phyloP scores from a whole-genome alignment of 1,139 yeast genomes.

The Tardiomyces blankii region DNA sequence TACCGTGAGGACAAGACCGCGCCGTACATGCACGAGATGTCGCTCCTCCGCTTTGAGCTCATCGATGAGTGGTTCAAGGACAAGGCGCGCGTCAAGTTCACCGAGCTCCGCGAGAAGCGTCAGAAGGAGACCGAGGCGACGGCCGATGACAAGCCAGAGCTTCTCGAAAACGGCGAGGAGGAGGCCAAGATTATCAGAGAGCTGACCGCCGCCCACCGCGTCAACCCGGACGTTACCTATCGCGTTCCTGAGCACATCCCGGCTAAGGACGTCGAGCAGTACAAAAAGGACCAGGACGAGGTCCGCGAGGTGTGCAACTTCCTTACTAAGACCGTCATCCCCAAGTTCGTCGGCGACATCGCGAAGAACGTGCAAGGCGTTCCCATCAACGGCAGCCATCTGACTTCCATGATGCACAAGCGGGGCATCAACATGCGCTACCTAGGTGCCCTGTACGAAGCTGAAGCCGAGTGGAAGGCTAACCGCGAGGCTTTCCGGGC shows the following conservation, averaged over 20 bases:
- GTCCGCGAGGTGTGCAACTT: slow-evolving; percentile 62
- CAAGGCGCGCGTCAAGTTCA: slow-evolving; percentile 44
- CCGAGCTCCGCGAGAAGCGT: slow-evolving; percentile 23
- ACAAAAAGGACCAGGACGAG: slow-evolving; percentile 42
- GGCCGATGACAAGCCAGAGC: slow-evolving; percentile 20
- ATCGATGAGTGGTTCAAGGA: slow-evolving; percentile 83
- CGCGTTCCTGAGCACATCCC: slow-evolving; percentile 29
- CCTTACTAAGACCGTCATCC: slow-evolving; percentile 47
- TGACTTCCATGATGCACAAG: slow-evolving; percentile 58
- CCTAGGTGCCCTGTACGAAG: slow-evolving; percentile 39
- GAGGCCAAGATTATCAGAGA: slow-evolving; percentile 34
- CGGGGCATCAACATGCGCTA: slow-evolving; percentile 86
- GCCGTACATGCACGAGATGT: slow-evolving; percentile 70
- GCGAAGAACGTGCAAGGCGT: slow-evolving; percentile 40
- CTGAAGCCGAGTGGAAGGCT: slow-evolving; percentile 2
- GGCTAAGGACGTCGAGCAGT: slow-evolving; percentile 26
- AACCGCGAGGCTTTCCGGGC: slow-evolving; percentile 2
- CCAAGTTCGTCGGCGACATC: slow-evolving; percentile 49
- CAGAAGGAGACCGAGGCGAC: slow-evolving; percentile 32
- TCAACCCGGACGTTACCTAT: slow-evolving; percentile 75
- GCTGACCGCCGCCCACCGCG: slow-evolving; percentile 44
- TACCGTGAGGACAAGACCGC: slow-evolving; percentile 32
- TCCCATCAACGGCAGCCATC: slow-evolving; percentile 75
- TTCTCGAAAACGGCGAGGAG: slow-evolving; percentile 12
- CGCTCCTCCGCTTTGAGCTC: slow-evolving; percentile 76